Conservation (phyloP, 345 rosid genomes). For the Ailanthus altissimus region DNA sequence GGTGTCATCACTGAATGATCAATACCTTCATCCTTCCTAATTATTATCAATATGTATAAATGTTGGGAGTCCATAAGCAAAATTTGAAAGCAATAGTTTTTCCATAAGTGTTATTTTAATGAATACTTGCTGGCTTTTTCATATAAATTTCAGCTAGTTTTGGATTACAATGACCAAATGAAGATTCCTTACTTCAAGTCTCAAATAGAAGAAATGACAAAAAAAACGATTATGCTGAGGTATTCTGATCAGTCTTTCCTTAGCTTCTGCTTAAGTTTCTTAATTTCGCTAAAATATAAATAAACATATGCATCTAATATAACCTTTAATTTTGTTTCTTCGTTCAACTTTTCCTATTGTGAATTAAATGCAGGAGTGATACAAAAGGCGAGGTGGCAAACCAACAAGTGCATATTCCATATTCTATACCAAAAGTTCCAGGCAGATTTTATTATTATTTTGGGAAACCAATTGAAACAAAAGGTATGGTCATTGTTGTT, state of each 20-base stretch:
- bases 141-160: constrained; percentile 24
- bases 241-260: constrained; percentile 13
- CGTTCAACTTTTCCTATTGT: background rate
- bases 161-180: constrained; percentile 52
- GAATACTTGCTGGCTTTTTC: background rate
- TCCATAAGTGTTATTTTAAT: background rate
- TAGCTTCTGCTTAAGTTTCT: too few relatives aligned
- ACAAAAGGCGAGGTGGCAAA: constrained; percentile 44
- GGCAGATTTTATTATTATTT: constrained; percentile 53
- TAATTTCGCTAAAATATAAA: background rate
- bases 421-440: constrained; percentile 44
- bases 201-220: constrained; percentile 20
- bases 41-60: too few relatives aligned
- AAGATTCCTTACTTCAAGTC: constrained; percentile 43
- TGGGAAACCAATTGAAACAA: constrained; percentile 53
- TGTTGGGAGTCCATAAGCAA: too few relatives aligned
- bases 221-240: constrained; percentile 29
- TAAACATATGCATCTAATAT: too few relatives aligned
- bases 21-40: too few relatives aligned
- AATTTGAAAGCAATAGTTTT: too few relatives aligned
- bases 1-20: too few relatives aligned
- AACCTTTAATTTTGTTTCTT: background rate
- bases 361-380: constrained; percentile 34
- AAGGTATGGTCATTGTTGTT: constrained; percentile 26
- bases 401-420: constrained; percentile 36